Percentiles rank a stretch among this genome's conserved stretches.
Conservation (phyloP, 345 rosid species). For the Eucalyptus polybractea region DNA sequence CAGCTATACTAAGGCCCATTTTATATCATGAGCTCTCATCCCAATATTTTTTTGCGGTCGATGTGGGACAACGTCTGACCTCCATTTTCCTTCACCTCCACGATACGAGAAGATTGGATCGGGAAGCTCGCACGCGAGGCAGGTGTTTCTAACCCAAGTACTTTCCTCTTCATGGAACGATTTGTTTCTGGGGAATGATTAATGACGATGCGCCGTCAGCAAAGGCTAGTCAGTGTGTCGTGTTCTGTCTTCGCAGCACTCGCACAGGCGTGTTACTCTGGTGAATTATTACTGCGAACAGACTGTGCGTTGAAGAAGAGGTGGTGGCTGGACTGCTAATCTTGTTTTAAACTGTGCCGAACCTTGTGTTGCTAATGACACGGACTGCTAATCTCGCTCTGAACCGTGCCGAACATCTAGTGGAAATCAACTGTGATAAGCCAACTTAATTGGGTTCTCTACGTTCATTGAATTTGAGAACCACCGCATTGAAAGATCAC, state of each 20-base stretch:
- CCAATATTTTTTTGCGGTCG: neutral
- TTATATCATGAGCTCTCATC: neutral
- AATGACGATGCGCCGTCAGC: neutral
- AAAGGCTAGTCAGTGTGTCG: neutral
- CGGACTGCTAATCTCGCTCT: neutral
- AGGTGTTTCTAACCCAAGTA: neutral
- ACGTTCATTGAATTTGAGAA: neutral
- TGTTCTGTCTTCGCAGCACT: neutral
- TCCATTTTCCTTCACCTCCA: neutral
- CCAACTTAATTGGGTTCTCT: neutral
- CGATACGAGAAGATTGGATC: neutral
- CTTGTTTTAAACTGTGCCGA: neutral
- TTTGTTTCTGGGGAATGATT: neutral
- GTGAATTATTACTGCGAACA: neutral
- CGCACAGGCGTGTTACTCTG: neutral
- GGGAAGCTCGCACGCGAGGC: neutral
- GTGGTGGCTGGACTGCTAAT: neutral
- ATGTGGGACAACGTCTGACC: neutral
- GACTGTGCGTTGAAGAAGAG: neutral
- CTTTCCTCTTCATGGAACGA: neutral
- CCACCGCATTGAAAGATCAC: neutral
- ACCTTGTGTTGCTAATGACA: neutral
- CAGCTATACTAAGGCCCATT: accelerated
- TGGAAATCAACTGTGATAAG: neutral
- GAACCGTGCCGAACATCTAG: neutral